Conservation (phyloP, 257 asterid species). For the Gentiana straminea region DNA sequence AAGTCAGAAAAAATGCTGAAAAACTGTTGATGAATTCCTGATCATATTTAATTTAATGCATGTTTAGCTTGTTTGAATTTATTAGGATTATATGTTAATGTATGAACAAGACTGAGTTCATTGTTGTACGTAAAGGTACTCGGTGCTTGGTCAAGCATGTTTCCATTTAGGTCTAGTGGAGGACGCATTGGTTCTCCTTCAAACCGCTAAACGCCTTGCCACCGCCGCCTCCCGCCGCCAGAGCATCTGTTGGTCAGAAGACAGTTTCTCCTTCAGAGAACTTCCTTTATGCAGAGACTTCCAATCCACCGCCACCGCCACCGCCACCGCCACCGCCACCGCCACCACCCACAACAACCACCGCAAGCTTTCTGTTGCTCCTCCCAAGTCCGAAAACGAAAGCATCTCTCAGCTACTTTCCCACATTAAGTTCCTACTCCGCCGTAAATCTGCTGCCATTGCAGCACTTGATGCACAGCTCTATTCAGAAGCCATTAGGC, state of each 20-base stretch:
- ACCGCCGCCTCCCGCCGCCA: slow-evolving; percentile 85
- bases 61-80: too few species aligned
- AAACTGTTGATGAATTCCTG: too few species aligned
- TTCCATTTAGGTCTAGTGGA: slow-evolving; percentile 90
- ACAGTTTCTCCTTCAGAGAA: slow-evolving; percentile 52
- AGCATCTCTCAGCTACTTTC: slow-evolving; percentile 42
- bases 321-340: slow-evolving; percentile 16
- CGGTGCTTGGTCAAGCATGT: slow-evolving; percentile 89
- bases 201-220: slow-evolving; percentile 84
- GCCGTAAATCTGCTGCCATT: slow-evolving; percentile 61
- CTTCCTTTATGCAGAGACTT: slow-evolving; percentile 15
- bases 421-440: slow-evolving; percentile 55
- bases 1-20: too few species aligned
- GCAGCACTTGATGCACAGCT: slow-evolving; percentile 64
- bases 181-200: slow-evolving; percentile 88
- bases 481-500: slow-evolving; percentile 44
- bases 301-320: slow-evolving; percentile 9
- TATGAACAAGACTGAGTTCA: too few species aligned
- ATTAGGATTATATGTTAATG: too few species aligned
- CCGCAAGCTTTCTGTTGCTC: slow-evolving; percentile 19
- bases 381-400: slow-evolving; percentile 36
- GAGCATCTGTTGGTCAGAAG: slow-evolving; percentile 82
- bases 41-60: too few species aligned
- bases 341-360: not conserved
- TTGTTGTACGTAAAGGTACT: slow-evolving; percentile 38